Conservation (phyloP, 352 stramenopile genomes). For the Globisporangium irregulare region DNA sequence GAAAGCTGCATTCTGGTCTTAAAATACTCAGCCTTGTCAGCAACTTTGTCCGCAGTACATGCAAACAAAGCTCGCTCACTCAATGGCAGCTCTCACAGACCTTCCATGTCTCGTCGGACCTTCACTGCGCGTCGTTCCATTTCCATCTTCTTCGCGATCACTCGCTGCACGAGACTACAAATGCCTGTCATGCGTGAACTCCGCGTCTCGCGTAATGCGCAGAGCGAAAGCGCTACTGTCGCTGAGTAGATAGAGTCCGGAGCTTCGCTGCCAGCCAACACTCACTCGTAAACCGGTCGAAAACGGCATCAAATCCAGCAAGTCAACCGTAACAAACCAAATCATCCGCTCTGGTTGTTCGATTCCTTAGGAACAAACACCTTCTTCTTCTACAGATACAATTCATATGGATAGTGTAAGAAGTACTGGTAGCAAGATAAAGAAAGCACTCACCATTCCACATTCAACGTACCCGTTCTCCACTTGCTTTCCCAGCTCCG, state of each 20-base stretch:
- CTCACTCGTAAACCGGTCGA: neutral
- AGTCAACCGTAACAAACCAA: neutral
- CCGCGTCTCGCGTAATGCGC: neutral
- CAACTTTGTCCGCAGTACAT: neutral
- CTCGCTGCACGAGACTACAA: neutral
- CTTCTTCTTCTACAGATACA: constrained; percentile 48
- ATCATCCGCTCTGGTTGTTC: constrained; percentile 19
- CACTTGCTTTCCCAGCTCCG: constrained; percentile 13
- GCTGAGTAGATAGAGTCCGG: neutral
- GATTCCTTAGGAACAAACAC: constrained; percentile 60
- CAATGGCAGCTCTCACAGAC: neutral
- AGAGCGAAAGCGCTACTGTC: neutral
- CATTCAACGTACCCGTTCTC: constrained; percentile 26
- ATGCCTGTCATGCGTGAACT: neutral
- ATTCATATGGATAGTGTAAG: too few relatives aligned
- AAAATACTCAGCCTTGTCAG: constrained; percentile 4
- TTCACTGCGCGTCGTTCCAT: neutral
- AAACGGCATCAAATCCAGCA: neutral
- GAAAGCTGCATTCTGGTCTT: constrained; percentile 1
- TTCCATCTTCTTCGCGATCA: neutral
- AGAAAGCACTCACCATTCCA: neutral
- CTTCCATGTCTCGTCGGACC: neutral
- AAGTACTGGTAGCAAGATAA: neutral
- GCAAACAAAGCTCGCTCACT: neutral
- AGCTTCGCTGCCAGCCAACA: neutral